phyloP scores from a whole-genome alignment of 805 yeast genomes.

The Yamadazyma akitaensis region DNA sequence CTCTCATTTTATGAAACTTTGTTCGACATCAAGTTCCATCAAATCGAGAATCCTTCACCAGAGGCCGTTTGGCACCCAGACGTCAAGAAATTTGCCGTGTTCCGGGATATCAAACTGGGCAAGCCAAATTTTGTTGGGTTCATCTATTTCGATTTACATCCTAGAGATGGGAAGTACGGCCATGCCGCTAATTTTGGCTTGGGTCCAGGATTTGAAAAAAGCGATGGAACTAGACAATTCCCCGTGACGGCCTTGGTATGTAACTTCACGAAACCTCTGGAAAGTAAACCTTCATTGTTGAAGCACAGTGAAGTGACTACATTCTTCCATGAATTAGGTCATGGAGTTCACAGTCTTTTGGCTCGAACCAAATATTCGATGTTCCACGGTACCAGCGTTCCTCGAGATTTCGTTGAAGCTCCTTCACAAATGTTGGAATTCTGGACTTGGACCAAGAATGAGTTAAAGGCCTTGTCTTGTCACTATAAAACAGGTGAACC shows the following conservation, averaged over 20 bases:
- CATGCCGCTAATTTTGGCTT: slow-evolving; percentile 85
- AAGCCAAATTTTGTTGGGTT: slow-evolving; percentile 62
- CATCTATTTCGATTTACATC: slow-evolving; percentile 77
- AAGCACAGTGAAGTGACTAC: slow-evolving; percentile 79
- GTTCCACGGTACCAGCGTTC: slow-evolving; percentile 75
- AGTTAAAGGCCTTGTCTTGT: slow-evolving; percentile 55
- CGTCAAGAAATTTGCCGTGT: slow-evolving; percentile 70
- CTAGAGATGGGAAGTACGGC: slow-evolving; percentile 82
- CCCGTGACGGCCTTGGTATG: slow-evolving; percentile 82
- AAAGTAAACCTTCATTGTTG: slow-evolving; percentile 66
- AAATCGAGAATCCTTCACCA: slow-evolving; percentile 37
- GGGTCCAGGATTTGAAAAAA: slow-evolving; percentile 53
- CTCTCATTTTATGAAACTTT: slow-evolving; percentile 64
- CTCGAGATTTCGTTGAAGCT: slow-evolving; percentile 87
- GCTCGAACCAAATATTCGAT: slow-evolving; percentile 62
- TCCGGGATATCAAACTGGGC: slow-evolving; percentile 50
- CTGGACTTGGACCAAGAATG: slow-evolving; percentile 77
- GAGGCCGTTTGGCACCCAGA: slow-evolving; percentile 73
- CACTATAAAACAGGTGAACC: slow-evolving; percentile 63
- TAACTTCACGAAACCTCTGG: slow-evolving; percentile 75
- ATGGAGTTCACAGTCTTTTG: slow-evolving; percentile 77
- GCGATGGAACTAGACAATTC: slow-evolving; percentile 46
- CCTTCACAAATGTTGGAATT: slow-evolving; percentile 88
- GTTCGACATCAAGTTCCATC: slow-evolving; percentile 65
- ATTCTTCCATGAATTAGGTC: slow-evolving; percentile 87